A percentile compares a stretch with the other conserved stretches of the same genome.
These are phyloP conservation scores for Mycocentrospora acerina DNA, from an alignment of 2,329 filamentous ascomycete genomes.

Conservation along the genomic window DNA sequence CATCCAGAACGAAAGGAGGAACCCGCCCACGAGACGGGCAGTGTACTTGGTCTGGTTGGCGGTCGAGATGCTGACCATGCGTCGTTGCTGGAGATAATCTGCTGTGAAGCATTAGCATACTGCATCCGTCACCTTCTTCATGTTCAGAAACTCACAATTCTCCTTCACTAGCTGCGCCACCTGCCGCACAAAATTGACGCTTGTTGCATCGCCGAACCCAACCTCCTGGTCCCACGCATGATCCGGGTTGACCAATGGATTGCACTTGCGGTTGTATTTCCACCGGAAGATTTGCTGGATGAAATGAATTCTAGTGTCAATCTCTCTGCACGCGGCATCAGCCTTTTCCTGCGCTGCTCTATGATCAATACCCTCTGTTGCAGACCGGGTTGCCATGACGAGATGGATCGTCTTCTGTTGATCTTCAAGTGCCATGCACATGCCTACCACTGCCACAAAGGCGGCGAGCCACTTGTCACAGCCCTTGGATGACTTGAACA, in stretches of 20 bases:
- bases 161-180: slow-evolving; percentile 44
- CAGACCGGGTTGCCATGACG: slow-evolving; percentile 44
- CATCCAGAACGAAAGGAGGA: slow-evolving; percentile 43
- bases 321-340: slow-evolving; percentile 44
- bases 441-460: slow-evolving; percentile 50
- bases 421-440: slow-evolving; percentile 52
- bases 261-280: slow-evolving; percentile 50
- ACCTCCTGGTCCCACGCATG: slow-evolving; percentile 42
- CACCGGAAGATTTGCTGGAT: slow-evolving; percentile 49
- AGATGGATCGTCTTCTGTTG: slow-evolving; percentile 50
- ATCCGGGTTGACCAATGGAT: slow-evolving; percentile 41
- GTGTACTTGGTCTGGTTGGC: slow-evolving; percentile 46
- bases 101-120: slow-evolving; percentile 29
- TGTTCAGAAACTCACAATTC: slow-evolving; percentile 39
- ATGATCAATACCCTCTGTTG: slow-evolving; percentile 29
- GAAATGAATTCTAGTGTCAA: slow-evolving; percentile 49
- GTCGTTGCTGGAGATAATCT: slow-evolving; percentile 41
- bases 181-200: slow-evolving; percentile 40
- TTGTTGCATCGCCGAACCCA: slow-evolving; percentile 37
- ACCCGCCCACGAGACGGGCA: slow-evolving; percentile 46
- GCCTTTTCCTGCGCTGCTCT: slow-evolving; percentile 38
- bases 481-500: slow-evolving; percentile 48
- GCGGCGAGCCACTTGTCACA: slow-evolving; percentile 49
- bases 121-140: background rate
- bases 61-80: slow-evolving; percentile 40